Base-by-base conservation (phyloP, 1,139 yeast species). In the Suhomyces anneliseae region DNA sequence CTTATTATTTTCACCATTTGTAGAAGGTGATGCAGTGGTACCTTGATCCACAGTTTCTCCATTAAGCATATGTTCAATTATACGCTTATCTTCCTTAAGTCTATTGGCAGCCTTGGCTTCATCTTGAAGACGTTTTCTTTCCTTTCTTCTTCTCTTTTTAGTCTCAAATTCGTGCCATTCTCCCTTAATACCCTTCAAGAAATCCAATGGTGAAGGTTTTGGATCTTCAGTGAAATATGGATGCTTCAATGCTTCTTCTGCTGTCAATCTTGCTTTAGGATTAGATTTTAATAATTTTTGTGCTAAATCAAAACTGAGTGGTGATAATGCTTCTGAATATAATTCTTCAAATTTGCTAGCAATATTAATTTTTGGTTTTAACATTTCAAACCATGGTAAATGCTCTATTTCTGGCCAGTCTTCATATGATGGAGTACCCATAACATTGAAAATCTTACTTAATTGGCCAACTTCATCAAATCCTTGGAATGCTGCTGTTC, bases 111-210 rank as follows among this genome's bases (percentile, higher is more conserved):
- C 45, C 37, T 41, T 40, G 8, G 54, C 57, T 43, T 67, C 75
- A 7, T 72, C 78, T 50, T 72, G 74, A 15, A 72, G 43, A 47
- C 75, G 60, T 50, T 74, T 74, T 39, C 83, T 74, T 62, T 80
- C 82, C 58, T 78, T 83, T 55, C 88, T 76, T 59, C 95, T 74
- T 58, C 89, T 81, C 68, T 84, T 85, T 66, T 93, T 90, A 5
- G 97, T 95, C 62, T 93, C 99, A 65, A 87, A 92, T 62, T 93
- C 99, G 62, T 93, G 99, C 95, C 98, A 92, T 64, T 95, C 98
- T 2, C 90, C 90, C 47, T 78, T 76, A 37, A 85, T 70, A 12
- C 77, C 80, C 42, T 76, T 71, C 54, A 85, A 70, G 48, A 84
- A 76, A 11, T 69, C 69, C 43, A 83, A 66, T 6, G 64, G 62